Percentiles rank a stretch among this genome's conserved stretches.
phyloP scores from a whole-genome alignment of 1,139 yeast species.

The Yueomyces sp. region DNA sequence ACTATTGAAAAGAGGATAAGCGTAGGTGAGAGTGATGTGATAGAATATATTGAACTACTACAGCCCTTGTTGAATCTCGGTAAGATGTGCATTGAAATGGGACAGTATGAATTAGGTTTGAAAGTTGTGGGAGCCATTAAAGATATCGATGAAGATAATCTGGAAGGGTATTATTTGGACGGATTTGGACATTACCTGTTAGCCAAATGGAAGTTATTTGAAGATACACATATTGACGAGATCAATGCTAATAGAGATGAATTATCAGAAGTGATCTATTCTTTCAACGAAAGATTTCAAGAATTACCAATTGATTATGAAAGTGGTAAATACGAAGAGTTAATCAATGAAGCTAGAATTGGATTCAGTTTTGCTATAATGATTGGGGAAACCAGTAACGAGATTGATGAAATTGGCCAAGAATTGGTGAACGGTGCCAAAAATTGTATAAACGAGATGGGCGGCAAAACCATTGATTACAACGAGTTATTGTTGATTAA shows the following conservation, averaged over 20 bases:
- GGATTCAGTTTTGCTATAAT: slow-evolving; percentile 46
- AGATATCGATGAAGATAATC: slow-evolving; percentile 70
- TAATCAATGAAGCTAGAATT: slow-evolving; percentile 36
- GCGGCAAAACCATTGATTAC: slow-evolving; percentile 36
- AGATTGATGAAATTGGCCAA: slow-evolving; percentile 37
- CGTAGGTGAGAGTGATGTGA: slow-evolving; percentile 13
- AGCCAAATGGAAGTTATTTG: slow-evolving; percentile 32
- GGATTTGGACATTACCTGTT: slow-evolving; percentile 60
- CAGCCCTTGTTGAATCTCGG: slow-evolving; percentile 61
- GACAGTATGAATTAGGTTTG: slow-evolving; percentile 50
- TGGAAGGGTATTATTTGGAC: slow-evolving; percentile 72
- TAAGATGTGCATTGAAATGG: slow-evolving; percentile 68
- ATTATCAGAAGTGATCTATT: slow-evolving; percentile 9
- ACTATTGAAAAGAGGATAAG: slow-evolving; percentile 31
- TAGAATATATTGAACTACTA: slow-evolving; percentile 46
- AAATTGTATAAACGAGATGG: slow-evolving; percentile 39
- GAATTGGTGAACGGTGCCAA: slow-evolving; percentile 44
- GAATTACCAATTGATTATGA: slow-evolving; percentile 29
- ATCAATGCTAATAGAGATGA: slow-evolving; percentile 11
- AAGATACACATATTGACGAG: slow-evolving; percentile 11
- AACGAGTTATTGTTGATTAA: slow-evolving; percentile 29
- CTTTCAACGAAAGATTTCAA: slow-evolving; percentile 36
- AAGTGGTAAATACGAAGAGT: slow-evolving; percentile 24
- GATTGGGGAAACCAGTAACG: slow-evolving; percentile 21
- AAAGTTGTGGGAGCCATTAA: slow-evolving; percentile 49